These are phyloP conservation scores for Penicillium palitans DNA, from an alignment of 2,329 filamentous ascomycete genomes.

Conservation along the genomic window DNA sequence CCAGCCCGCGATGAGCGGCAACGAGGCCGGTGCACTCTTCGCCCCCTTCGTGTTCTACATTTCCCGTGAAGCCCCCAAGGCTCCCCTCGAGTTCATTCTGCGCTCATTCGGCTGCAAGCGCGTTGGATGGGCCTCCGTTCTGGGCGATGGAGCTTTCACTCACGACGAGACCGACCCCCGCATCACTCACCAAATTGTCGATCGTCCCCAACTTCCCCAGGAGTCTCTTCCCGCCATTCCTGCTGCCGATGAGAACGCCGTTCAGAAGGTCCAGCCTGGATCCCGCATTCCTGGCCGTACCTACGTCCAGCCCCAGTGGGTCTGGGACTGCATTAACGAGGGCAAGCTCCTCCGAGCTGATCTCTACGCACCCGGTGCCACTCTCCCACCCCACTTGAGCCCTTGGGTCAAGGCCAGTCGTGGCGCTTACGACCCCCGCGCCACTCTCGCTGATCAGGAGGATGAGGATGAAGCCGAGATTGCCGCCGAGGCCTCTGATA, in stretches of 20 bases:
- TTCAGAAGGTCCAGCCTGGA: slow-evolving; percentile 56
- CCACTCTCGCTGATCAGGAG: slow-evolving; percentile 83
- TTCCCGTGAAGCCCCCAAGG: slow-evolving; percentile 87
- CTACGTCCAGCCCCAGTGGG: slow-evolving; percentile 96
- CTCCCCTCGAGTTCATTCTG: slow-evolving; percentile 87
- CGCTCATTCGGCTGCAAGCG: slow-evolving; percentile 94
- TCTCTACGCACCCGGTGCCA: slow-evolving; percentile 83
- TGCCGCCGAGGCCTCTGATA: slow-evolving; percentile 59
- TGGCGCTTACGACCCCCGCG: slow-evolving; percentile 87
- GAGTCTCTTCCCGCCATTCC: slow-evolving; percentile 50
- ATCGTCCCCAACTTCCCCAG: slow-evolving; percentile 73
- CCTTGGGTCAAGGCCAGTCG: slow-evolving; percentile 88
- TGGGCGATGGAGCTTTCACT: slow-evolving; percentile 90
- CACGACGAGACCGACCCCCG: slow-evolving; percentile 80
- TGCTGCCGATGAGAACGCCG: slow-evolving; percentile 43
- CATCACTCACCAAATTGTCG: slow-evolving; percentile 96
- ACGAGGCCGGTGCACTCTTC: slow-evolving; percentile 74
- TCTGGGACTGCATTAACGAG: slow-evolving; percentile 96
- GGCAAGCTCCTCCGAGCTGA: slow-evolving; percentile 84
- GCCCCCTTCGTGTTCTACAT: slow-evolving; percentile 87
- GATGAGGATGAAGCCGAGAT: slow-evolving; percentile 79
- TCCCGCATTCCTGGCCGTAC: slow-evolving; percentile 84
- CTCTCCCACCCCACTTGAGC: slow-evolving; percentile 89
- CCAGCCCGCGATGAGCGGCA: slow-evolving; percentile 70
- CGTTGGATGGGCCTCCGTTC: slow-evolving; percentile 88